phyloP scores from a whole-genome alignment of 345 rosid species.

The Hirschfeldia incana region DNA sequence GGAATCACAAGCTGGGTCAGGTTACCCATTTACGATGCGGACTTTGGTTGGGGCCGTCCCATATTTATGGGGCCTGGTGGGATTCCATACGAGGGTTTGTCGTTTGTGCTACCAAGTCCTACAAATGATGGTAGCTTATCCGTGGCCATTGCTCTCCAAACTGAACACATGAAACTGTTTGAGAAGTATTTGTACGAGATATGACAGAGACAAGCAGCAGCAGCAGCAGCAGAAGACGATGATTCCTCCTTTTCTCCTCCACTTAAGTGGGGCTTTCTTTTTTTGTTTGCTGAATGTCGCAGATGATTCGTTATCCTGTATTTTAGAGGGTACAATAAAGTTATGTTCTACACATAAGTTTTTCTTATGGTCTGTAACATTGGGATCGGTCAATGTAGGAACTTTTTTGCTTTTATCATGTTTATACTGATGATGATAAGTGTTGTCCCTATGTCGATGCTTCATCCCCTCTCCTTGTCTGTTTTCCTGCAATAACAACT shows the following conservation, averaged over 20 bases:
- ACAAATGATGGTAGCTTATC: conserved; percentile 74
- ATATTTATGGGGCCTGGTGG: conserved; percentile 95
- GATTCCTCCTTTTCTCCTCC: conserved; percentile 9
- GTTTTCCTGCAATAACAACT: conserved; percentile 10
- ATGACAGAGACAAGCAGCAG: conserved; percentile 15
- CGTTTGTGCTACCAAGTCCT: conserved; percentile 77
- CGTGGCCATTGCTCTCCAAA: conserved; percentile 76
- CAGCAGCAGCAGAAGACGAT: background rate
- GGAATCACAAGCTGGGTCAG: conserved; percentile 92
- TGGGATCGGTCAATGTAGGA: conserved; percentile 21
- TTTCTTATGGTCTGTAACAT: conserved; percentile 30
- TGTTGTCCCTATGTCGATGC: conserved; percentile 15
- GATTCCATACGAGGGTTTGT: conserved; percentile 75
- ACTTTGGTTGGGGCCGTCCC: conserved; percentile 95
- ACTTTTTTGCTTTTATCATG: conserved; percentile 22
- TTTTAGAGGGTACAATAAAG: conserved; percentile 29
- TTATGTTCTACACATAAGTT: conserved; percentile 6
- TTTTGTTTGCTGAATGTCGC: conserved; percentile 11
- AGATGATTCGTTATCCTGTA: conserved; percentile 27
- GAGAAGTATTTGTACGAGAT: conserved; percentile 58
- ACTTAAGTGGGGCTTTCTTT: conserved; percentile 16
- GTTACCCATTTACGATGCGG: conserved; percentile 85
- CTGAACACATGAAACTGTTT: conserved; percentile 78
- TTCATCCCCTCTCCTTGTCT: conserved; percentile 1
- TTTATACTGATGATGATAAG: conserved; percentile 30